Evolutionary conservation across 192 early-diverging fungal genomes (phyloP).

Genomic region (Coemansia sp.): DNA sequence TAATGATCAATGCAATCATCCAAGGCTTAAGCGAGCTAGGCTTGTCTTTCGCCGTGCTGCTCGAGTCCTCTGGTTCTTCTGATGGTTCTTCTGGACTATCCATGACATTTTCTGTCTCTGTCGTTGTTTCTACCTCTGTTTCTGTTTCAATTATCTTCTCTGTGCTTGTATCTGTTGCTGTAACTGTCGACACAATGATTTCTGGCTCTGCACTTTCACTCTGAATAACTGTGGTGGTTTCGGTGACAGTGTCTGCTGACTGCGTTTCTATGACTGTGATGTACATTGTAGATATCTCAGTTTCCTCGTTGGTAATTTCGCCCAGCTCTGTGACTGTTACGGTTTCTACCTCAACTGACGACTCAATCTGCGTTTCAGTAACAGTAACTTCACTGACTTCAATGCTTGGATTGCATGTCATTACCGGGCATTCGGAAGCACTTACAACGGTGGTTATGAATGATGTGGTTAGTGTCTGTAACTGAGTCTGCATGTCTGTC

Average conservation of each 20-base stretch:
- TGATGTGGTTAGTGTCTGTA: not conserved
- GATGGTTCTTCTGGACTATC: too few species aligned
- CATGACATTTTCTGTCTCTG: too few species aligned
- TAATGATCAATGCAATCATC: conserved; percentile 1
- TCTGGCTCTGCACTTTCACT: not conserved
- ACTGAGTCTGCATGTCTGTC: not conserved
- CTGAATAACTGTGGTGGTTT: too few species aligned
- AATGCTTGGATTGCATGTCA: not conserved
- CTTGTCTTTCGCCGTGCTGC: too few species aligned
- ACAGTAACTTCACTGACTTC: not conserved
- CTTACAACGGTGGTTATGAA: not conserved
- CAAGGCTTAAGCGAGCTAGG: not conserved
- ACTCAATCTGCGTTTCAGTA: not conserved
- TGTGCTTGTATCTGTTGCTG: too few species aligned
- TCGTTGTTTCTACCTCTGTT: too few species aligned
- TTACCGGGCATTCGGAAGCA: not conserved
- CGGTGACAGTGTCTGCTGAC: not conserved
- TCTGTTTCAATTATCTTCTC: too few species aligned
- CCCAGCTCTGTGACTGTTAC: not conserved
- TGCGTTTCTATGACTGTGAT: conserved; percentile 1
- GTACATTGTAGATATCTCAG: not conserved
- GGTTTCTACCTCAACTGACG: not conserved
- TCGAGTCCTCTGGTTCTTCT: too few species aligned
- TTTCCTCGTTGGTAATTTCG: not conserved
- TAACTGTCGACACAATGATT: not conserved